A percentile compares a stretch with the other conserved stretches of the same genome.
Conservation (phyloP, 345 rosid species). For the Linum lewisii region DNA sequence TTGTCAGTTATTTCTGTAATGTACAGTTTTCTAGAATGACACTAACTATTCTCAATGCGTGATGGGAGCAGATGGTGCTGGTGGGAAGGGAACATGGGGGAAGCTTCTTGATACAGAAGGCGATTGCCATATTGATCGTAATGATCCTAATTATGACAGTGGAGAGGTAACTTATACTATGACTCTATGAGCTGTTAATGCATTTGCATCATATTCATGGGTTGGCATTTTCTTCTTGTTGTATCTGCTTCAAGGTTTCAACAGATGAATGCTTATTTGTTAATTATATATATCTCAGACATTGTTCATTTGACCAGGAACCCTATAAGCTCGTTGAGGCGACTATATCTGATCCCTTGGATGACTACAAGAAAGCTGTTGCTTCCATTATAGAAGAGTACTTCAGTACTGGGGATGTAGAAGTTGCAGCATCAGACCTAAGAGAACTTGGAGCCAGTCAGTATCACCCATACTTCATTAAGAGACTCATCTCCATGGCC, state of each 20-base stretch:
- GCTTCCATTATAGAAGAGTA: slow-evolving; percentile 80
- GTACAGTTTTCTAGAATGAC: background rate
- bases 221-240: background rate
- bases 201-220: background rate
- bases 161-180: slow-evolving; percentile 66
- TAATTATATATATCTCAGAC: background rate
- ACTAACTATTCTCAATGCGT: slow-evolving; percentile 9
- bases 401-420: slow-evolving; percentile 84
- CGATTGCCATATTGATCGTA: slow-evolving; percentile 60
- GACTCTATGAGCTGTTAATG: too few species aligned
- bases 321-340: slow-evolving; percentile 82
- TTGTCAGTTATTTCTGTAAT: background rate
- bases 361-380: slow-evolving; percentile 88
- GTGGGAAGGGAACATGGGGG: slow-evolving; percentile 99
- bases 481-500: slow-evolving; percentile 92
- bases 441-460: slow-evolving; percentile 85
- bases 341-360: slow-evolving; percentile 77
- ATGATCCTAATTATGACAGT: slow-evolving; percentile 97
- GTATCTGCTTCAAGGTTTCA: background rate
- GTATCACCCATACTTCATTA: slow-evolving; percentile 85
- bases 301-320: slow-evolving; percentile 35
- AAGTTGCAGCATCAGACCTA: slow-evolving; percentile 84
- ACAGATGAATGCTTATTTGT: background rate
- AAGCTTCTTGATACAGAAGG: slow-evolving; percentile 81
- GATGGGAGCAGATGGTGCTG: slow-evolving; percentile 66